Conservation (phyloP, 805 yeast species). For the Teunomyces pallodes region DNA sequence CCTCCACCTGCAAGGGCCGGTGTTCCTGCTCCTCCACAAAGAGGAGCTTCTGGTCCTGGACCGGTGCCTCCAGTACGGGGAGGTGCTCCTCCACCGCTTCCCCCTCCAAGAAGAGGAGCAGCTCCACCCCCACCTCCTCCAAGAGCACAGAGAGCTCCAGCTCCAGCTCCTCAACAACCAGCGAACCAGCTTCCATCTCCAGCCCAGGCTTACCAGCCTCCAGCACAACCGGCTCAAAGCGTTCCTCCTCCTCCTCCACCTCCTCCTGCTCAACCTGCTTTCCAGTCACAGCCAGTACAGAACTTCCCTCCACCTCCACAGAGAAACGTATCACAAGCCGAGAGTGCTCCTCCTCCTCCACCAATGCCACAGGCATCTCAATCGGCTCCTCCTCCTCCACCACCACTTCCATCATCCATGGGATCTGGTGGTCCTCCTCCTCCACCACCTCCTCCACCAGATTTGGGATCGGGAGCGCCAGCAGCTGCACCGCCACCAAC, state of each 20-base stretch:
- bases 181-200: not conserved
- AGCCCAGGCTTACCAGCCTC: too few species aligned
- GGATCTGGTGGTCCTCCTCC: conserved; percentile 13
- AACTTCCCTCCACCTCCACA: conserved; percentile 12
- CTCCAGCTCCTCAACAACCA: conserved; percentile 14
- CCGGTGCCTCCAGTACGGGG: conserved; percentile 16
- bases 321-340: conserved; percentile 4
- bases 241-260: too few species aligned
- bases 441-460: conserved; percentile 23
- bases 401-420: conserved; percentile 26
- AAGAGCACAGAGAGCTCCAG: conserved; percentile 14
- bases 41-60: conserved; percentile 14
- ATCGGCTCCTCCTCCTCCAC: conserved; percentile 12
- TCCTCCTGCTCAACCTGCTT: conserved; percentile 23
- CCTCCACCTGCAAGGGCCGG: conserved; percentile 19
- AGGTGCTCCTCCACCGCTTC: conserved; percentile 28
- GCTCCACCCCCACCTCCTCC: conserved; percentile 16
- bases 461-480: conserved; percentile 26
- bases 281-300: conserved; percentile 14
- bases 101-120: conserved; percentile 20
- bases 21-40: conserved; percentile 34
- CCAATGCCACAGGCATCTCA: conserved; percentile 2
- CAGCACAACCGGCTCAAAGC: conserved; percentile 27
- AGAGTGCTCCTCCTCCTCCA: conserved; percentile 8
- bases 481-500: conserved; percentile 28